Conservation (phyloP, 1,284 basidiomycete species). For the Gymnopus androsaceus region DNA sequence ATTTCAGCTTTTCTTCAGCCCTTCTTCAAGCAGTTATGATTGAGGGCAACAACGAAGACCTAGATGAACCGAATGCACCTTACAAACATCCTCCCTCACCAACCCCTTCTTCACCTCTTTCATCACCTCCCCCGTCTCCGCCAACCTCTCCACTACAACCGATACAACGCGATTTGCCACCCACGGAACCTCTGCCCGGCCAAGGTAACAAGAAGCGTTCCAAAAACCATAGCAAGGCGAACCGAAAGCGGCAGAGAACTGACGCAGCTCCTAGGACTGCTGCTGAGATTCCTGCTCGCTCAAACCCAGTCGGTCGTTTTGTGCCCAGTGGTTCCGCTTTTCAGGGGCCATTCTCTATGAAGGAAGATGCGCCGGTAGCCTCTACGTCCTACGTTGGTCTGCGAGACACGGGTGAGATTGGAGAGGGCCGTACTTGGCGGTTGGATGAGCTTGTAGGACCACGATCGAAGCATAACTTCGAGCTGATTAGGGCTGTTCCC, state of each 20-base stretch:
- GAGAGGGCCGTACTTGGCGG: not conserved
- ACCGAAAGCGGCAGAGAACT: not conserved
- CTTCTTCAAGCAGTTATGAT: not conserved
- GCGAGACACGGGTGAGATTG: not conserved
- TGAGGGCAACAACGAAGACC: not conserved
- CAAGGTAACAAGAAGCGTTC: not conserved
- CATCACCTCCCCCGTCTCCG: not conserved
- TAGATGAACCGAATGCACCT: not conserved
- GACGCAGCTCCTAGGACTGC: not conserved
- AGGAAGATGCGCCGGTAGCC: not conserved
- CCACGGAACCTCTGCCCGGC: not conserved
- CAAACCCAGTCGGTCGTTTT: not conserved
- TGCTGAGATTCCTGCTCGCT: not conserved
- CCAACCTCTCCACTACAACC: not conserved
- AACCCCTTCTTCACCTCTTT: not conserved
- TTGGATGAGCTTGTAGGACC: not conserved
- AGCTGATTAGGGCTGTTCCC: not conserved
- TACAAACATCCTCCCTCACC: not conserved
- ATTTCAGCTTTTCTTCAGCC: not conserved
- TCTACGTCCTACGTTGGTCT: slow-evolving; percentile 2
- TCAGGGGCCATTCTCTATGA: not conserved
- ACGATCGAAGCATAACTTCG: not conserved
- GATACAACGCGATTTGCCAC: not conserved
- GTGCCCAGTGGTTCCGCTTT: not conserved
- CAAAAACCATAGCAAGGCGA: not conserved